Conservation (phyloP, 805 yeast species). For the Tetrapisispora fleetii region DNA sequence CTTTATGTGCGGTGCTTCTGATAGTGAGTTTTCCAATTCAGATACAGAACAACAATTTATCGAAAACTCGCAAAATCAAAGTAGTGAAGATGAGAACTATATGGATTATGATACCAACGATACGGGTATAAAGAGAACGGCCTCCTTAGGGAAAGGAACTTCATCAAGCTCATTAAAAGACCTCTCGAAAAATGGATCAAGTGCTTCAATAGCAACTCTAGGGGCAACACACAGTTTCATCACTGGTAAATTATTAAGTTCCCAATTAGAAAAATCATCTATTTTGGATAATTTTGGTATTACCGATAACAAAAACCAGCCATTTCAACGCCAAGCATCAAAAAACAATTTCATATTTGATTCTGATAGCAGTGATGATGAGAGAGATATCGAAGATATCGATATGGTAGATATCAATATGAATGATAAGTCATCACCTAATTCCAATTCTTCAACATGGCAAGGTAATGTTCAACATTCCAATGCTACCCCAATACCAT, state of each 20-base stretch:
- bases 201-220: conserved; percentile 5
- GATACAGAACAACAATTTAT: conserved; percentile 25
- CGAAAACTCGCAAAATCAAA: conserved; percentile 13
- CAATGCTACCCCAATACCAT: conserved; percentile 4
- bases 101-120: conserved; percentile 8
- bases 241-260: conserved; percentile 20
- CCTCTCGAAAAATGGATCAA: conserved; percentile 9
- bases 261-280: conserved; percentile 2
- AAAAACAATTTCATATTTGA: conserved; percentile 22
- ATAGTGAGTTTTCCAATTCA: conserved; percentile 14
- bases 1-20: conserved; percentile 16
- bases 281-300: not conserved
- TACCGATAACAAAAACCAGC: not conserved
- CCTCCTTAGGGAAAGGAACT: conserved; percentile 22
- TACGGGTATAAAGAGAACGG: conserved; percentile 17
- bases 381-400: conserved; percentile 2
- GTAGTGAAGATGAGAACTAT: conserved; percentile 13
- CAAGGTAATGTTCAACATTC: not conserved
- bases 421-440: too few species aligned
- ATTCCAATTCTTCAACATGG: not conserved
- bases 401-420: conserved; percentile 1
- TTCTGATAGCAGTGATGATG: conserved; percentile 25
- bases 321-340: conserved; percentile 11
- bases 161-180: conserved; percentile 19
- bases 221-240: conserved; percentile 23